These are phyloP conservation scores for Excoecaria cochinchinensis DNA, from an alignment of 345 rosid genomes.

Conservation along the genomic window DNA sequence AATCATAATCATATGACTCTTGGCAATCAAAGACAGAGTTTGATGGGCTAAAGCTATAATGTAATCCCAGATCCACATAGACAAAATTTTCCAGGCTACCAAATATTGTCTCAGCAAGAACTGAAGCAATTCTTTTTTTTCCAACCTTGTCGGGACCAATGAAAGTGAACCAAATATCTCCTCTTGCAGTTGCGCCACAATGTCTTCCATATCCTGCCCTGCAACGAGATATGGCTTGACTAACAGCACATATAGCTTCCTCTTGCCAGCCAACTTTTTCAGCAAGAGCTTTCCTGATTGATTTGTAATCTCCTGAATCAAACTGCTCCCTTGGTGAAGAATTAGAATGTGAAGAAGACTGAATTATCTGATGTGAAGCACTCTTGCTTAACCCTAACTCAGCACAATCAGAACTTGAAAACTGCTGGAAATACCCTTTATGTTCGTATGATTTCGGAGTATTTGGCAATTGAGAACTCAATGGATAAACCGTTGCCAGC, in stretches of 20 bases:
- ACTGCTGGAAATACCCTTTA: constrained; percentile 19
- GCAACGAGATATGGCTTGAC: constrained; percentile 47
- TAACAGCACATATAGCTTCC: constrained; percentile 51
- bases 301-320: constrained; percentile 43
- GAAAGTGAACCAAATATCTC: constrained; percentile 62
- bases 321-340: constrained; percentile 26
- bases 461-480: constrained; percentile 35
- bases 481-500: constrained; percentile 48
- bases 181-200: constrained; percentile 24
- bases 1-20: constrained; percentile 29
- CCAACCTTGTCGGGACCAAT: constrained; percentile 71
- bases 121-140: constrained; percentile 58
- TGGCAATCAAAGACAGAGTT: constrained; percentile 29
- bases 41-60: constrained; percentile 23
- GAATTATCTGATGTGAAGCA: constrained; percentile 23
- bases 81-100: constrained; percentile 45
- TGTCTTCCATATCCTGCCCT: constrained; percentile 38
- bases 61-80: constrained; percentile 48
- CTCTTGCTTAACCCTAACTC: constrained; percentile 31
- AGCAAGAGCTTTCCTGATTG: constrained; percentile 42
- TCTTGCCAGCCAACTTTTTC: constrained; percentile 61
- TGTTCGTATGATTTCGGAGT: constrained; percentile 29
- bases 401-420: constrained; percentile 26
- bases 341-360: constrained; percentile 26
- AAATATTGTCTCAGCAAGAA: constrained; percentile 55